Conservation (phyloP, 73 alveolate species). For the Vitrella brassicaformis region DNA sequence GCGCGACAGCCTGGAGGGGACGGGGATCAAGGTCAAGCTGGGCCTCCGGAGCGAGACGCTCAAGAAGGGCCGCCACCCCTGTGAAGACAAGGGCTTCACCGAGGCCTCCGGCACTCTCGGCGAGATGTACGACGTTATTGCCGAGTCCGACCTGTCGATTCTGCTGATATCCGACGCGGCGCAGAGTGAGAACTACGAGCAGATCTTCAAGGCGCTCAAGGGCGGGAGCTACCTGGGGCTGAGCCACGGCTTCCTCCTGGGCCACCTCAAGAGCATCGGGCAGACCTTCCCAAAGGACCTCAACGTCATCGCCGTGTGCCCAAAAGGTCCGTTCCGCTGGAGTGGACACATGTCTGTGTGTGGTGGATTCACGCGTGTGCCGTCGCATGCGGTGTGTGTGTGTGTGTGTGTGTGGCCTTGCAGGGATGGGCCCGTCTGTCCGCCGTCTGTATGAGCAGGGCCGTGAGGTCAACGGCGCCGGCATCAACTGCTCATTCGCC, state of each 20-base stretch:
- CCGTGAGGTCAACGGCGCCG: background rate
- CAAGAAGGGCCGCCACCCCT: background rate
- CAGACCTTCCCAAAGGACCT: background rate
- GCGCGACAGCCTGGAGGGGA: background rate
- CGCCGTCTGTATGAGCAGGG: background rate
- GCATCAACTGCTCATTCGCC: background rate
- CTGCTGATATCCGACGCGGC: background rate
- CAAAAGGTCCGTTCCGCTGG: too few relatives aligned
- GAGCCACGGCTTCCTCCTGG: background rate
- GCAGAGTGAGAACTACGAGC: background rate
- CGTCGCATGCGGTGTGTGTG: too few relatives aligned
- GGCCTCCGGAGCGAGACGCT: background rate
- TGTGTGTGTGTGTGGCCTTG: too few relatives aligned
- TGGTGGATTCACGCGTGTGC: too few relatives aligned
- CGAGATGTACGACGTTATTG: background rate
- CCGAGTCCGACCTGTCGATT: background rate
- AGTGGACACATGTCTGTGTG: too few relatives aligned
- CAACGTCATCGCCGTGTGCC: background rate
- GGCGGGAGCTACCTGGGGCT: background rate
- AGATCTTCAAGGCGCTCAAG: background rate
- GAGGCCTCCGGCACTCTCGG: background rate
- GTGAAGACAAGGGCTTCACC: background rate
- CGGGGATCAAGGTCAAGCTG: background rate
- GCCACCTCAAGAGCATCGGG: background rate
- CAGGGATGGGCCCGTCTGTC: background rate